phyloP scores from a whole-genome alignment of 768 basidiomycete species.

The Suillus bovinus region DNA sequence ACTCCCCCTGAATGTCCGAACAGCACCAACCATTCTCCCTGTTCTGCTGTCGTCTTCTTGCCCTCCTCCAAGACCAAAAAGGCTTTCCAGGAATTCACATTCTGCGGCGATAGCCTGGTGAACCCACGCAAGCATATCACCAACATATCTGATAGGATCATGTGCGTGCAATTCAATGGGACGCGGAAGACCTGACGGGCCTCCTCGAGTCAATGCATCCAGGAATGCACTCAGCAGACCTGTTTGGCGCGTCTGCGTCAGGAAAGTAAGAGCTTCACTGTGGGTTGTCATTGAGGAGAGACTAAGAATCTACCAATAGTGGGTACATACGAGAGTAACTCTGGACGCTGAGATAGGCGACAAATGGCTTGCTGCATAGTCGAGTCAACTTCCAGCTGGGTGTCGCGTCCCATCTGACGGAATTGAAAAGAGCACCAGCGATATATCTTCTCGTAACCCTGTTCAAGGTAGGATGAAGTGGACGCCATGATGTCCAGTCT shows the following conservation, averaged over 20 bases:
- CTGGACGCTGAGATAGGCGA: conserved; percentile 75
- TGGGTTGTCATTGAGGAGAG: neutral
- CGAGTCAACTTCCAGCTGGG: conserved; percentile 65
- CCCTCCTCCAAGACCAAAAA: conserved; percentile 70
- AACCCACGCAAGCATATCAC: conserved; percentile 99
- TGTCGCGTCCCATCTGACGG: conserved; percentile 71
- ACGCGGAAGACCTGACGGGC: conserved; percentile 79
- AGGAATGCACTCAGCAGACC: conserved; percentile 83
- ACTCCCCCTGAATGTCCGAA: conserved; percentile 50
- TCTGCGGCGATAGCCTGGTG: conserved; percentile 96
- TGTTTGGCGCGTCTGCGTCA: conserved; percentile 81
- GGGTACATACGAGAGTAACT: conserved; percentile 51
- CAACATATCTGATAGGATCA: conserved; percentile 93
- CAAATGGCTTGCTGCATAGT: conserved; percentile 71
- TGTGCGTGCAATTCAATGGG: conserved; percentile 98
- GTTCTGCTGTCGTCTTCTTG: conserved; percentile 4
- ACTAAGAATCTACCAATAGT: neutral
- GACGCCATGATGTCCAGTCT: conserved; percentile 89
- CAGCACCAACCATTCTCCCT: conserved; percentile 73
- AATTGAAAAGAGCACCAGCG: conserved; percentile 88
- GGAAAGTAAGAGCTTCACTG: conserved; percentile 73
- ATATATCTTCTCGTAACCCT: conserved; percentile 86
- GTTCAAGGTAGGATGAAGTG: conserved; percentile 81
- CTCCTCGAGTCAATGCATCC: conserved; percentile 85
- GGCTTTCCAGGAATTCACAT: conserved; percentile 85